These are phyloP conservation scores for Thalassiosira hispida DNA, from an alignment of 352 stramenopile species.

Conservation along the genomic window DNA sequence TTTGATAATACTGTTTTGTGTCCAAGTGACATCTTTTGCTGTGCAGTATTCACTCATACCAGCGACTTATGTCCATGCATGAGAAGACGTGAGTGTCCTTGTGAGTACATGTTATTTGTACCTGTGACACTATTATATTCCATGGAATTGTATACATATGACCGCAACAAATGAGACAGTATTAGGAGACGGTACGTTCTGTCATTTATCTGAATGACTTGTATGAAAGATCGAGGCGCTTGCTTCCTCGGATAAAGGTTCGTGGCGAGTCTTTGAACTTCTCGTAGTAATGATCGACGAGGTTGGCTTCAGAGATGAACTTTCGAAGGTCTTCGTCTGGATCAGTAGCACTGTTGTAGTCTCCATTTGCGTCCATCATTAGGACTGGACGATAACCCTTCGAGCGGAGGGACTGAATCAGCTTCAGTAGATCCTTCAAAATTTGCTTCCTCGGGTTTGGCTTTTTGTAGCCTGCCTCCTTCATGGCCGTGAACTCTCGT, in stretches of 20 bases:
- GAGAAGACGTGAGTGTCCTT: no score
- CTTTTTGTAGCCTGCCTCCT: background rate
- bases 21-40: no score
- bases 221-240: constrained; percentile 7
- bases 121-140: no score
- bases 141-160: no score
- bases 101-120: no score
- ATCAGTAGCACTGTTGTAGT: background rate
- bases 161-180: no score
- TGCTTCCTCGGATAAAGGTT: constrained; percentile 3
- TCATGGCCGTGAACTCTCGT: background rate
- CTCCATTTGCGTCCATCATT: constrained; percentile 40
- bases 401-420: background rate
- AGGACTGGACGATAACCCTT: constrained; percentile 10
- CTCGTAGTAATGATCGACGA: background rate
- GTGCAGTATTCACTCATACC: no score
- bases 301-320: constrained; percentile 9
- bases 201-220: no score
- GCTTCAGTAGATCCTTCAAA: background rate
- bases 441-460: background rate
- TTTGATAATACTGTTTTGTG: no score
- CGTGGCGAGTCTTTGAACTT: background rate
- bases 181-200: no score
- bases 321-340: background rate
- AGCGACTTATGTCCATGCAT: no score